Evolutionary conservation across 257 asterid genomes (phyloP).

Genomic region (Ajuga chamaepitys): DNA sequence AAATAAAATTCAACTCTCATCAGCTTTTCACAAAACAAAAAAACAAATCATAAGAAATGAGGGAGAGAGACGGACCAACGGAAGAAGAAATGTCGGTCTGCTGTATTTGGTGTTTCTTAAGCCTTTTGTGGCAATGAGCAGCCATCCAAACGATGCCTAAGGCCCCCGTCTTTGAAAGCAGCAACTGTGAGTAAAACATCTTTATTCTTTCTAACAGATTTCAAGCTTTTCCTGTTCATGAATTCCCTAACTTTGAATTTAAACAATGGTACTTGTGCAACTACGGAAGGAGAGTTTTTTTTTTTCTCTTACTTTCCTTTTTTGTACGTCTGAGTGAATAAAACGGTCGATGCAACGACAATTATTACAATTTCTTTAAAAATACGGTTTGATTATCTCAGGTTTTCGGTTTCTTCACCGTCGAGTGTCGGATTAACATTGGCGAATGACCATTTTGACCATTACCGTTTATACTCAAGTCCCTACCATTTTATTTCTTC

Average conservation of each 20-base stretch:
- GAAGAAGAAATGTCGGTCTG: slow-evolving; percentile 61
- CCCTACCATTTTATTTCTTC: too few relatives aligned
- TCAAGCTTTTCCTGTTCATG: background rate
- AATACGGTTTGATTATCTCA: too few relatives aligned
- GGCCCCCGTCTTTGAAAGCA: slow-evolving; percentile 74
- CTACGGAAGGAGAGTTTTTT: too few relatives aligned
- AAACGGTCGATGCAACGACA: too few relatives aligned
- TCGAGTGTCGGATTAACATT: too few relatives aligned
- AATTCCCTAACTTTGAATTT: too few relatives aligned
- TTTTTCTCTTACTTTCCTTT: background rate
- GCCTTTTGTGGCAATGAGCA: slow-evolving; percentile 70
- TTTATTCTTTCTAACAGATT: slow-evolving; percentile 1
- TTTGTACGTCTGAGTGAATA: background rate
- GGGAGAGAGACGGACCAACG: slow-evolving; percentile 51
- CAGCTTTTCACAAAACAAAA: background rate
- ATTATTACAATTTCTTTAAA: too few relatives aligned
- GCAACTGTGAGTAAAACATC: slow-evolving; percentile 70
- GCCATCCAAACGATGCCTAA: slow-evolving; percentile 85
- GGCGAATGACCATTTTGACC: too few relatives aligned
- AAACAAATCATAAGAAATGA: background rate
- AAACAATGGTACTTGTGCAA: too few relatives aligned
- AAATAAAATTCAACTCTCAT: background rate
- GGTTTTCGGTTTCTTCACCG: too few relatives aligned
- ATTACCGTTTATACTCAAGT: too few relatives aligned
- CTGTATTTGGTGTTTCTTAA: slow-evolving; percentile 49